Evolutionary conservation across 2,329 filamentous ascomycete genomes (phyloP), one percentile per base, ranked within the genome.

Genomic region (Colletotrichum shisoi): DNA sequence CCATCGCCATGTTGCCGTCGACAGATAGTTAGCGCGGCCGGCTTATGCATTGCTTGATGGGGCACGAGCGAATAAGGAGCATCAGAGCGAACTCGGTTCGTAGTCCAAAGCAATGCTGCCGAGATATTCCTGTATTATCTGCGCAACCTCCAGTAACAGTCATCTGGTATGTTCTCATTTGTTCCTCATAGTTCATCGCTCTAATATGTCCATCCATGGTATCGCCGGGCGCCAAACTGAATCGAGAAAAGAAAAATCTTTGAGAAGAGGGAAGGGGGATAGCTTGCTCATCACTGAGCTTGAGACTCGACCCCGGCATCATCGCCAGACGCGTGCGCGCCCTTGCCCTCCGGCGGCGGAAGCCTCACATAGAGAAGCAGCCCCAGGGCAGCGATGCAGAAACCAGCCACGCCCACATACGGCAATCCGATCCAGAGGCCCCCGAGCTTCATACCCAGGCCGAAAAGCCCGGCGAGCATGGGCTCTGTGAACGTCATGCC

Each of bases 371-470:
- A 21, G 13, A 67, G 56, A 51, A 67, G 45, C 42, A 69, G 13
- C 0, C 37, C 54, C 39, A 69, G 27, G 2, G 44, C 42, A 17
- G 44, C 9, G 42, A 63, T 17, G 19, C 67, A 68, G 12, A 67
- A 51, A 4, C 27, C 42, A 42, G 73, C 74, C 15, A 77, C 70
- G 5, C 73, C 75, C 39, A 77, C 61, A 56, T 77, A 76, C 15
- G 75, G 75, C 44, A 77, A 46, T 2, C 75, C 75, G 11, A 76
- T 72, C 73, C 73, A 73, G 5, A 45, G 17, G 13, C 73, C 74
- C 13, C 71, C 73, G 7, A 73, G 56, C 39, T 66, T 67, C 75
- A 76, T 76, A 15, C 75, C 75, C 6, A 72, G 62, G 1, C 70
- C 71, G 42, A 75, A 76, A 8, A 76, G 68, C 3, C 63, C 73